Base-by-base conservation (phyloP, 495 filamentous ascomycete species). In the Penicillium psychrofluorescens region DNA sequence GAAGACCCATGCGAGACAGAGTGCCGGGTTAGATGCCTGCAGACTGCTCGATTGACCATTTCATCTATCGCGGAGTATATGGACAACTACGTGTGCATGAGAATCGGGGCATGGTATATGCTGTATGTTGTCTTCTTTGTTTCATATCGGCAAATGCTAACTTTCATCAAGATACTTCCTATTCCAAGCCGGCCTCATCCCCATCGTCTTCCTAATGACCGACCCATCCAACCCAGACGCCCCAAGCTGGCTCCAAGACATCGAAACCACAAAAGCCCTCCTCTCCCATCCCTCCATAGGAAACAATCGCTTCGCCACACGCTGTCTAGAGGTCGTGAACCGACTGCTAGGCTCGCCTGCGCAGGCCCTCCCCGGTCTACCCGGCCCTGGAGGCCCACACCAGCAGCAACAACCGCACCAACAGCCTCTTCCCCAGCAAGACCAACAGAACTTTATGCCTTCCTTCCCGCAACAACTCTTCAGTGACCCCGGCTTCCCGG, bases 161-260 rank as follows among this genome's bases (percentile, higher is more conserved):
- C n/a, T 1, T 30, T 1, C 13, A 43, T 27, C 36, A 40, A 70
- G 67, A 7, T 75, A 77, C 47, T 77, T 76, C 51, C 67, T 77
- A 13, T 77, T 77, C 58, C 74, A 77, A 58, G 72, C 74, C 12
- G 70, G 60, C 10, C 45, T 77, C 0, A 75, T 77, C 29, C 74
- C 74, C 1, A 61, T 71, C 34, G 67, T 77, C 36, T 66, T 72
- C 36, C 58, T 77, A 14, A 71, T 71, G 61, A 76, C 65, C 9
- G 67, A 72, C 34, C 67, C 73, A 0, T 61, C 61, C 11, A 69
- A 63, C 35, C 56, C 68, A 11, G 66, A 68, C 14, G 68, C 71
- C 8, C 50, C 60, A 7, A 48, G 49, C 31, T 76, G 72, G 72
- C 54, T 70, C 12, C 63, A 69, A 36, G 71, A 74, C 36, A 65